Conservation (phyloP, 371 early-diverging fungal species). For the Mortierella sp. region DNA sequence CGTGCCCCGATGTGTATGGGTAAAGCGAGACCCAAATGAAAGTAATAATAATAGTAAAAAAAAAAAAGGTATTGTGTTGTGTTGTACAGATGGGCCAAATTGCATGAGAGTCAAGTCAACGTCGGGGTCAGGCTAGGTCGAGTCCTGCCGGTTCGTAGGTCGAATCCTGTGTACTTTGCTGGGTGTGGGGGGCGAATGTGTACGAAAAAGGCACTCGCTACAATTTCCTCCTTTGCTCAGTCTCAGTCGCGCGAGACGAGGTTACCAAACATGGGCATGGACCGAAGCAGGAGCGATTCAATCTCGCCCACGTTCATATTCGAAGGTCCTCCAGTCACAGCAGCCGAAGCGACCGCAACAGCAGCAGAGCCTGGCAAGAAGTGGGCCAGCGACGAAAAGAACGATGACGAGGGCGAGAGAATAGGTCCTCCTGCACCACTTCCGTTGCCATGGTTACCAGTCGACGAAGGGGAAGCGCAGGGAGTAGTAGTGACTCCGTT, state of each 20-base stretch:
- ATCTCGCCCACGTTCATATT: constrained; percentile 47
- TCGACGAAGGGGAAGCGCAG: constrained; percentile 3
- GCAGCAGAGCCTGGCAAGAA: constrained; percentile 24
- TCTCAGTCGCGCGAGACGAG: constrained; percentile 38
- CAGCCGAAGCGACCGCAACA: constrained; percentile 4
- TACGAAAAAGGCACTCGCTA: too few relatives aligned
- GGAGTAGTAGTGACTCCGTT: constrained; percentile 2
- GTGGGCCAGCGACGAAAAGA: constrained; percentile 26
- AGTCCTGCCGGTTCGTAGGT: too few relatives aligned
- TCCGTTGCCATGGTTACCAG: constrained; percentile 1
- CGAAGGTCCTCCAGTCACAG: constrained; percentile 17
- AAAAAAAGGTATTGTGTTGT: too few relatives aligned
- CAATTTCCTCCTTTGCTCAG: neutral
- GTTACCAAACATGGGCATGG: constrained; percentile 57
- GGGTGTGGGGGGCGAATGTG: too few relatives aligned
- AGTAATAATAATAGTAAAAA: neutral
- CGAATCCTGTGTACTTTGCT: too few relatives aligned
- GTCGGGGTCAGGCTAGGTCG: too few relatives aligned
- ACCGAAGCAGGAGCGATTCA: constrained; percentile 45
- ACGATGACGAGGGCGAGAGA: constrained; percentile 30
- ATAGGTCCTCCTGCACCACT: neutral
- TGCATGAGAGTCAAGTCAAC: too few relatives aligned
- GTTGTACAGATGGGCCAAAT: constrained; percentile 8
- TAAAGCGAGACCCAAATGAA: neutral
- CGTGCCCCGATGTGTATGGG: neutral